Evolutionary conservation across 768 basidiomycete species (phyloP).

Genomic region (Amanita brunnescens): DNA sequence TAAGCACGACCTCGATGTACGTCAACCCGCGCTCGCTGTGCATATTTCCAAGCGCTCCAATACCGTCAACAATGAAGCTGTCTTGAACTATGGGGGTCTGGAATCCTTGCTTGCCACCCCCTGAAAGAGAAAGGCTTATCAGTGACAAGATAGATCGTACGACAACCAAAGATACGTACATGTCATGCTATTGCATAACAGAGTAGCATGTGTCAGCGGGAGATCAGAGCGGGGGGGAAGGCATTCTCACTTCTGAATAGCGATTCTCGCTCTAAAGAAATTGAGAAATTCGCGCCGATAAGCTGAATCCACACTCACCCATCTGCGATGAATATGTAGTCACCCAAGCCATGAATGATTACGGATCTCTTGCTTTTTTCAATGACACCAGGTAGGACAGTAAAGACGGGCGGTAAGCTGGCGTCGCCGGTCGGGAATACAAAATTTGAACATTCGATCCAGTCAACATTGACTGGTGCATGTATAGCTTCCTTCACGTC

Average conservation of each 20-base stretch:
- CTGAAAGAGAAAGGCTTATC: neutral
- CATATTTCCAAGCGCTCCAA: too few relatives aligned
- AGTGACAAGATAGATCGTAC: neutral
- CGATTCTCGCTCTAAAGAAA: slow-evolving; percentile 41
- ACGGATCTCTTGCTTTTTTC: slow-evolving; percentile 71
- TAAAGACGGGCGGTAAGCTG: slow-evolving; percentile 54
- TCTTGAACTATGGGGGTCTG: too few relatives aligned
- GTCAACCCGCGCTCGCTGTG: too few relatives aligned
- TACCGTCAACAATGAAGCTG: too few relatives aligned
- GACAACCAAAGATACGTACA: slow-evolving; percentile 17
- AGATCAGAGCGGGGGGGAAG: neutral
- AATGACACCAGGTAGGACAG: slow-evolving; percentile 65
- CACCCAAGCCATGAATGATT: slow-evolving; percentile 64
- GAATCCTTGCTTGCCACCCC: too few relatives aligned
- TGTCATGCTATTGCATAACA: slow-evolving; percentile 28
- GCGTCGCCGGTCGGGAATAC: slow-evolving; percentile 57
- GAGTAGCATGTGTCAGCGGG: neutral
- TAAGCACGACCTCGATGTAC: too few relatives aligned
- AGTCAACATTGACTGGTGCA: slow-evolving; percentile 49
- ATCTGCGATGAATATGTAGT: slow-evolving; percentile 66
- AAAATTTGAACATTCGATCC: slow-evolving; percentile 54
- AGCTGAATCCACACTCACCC: slow-evolving; percentile 36
- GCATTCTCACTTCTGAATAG: slow-evolving; percentile 48
- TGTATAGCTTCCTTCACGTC: slow-evolving; percentile 69
- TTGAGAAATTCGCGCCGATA: neutral